Evolutionary conservation across 345 rosid genomes (phyloP).

Genomic region (Trapa bicornis): DNA sequence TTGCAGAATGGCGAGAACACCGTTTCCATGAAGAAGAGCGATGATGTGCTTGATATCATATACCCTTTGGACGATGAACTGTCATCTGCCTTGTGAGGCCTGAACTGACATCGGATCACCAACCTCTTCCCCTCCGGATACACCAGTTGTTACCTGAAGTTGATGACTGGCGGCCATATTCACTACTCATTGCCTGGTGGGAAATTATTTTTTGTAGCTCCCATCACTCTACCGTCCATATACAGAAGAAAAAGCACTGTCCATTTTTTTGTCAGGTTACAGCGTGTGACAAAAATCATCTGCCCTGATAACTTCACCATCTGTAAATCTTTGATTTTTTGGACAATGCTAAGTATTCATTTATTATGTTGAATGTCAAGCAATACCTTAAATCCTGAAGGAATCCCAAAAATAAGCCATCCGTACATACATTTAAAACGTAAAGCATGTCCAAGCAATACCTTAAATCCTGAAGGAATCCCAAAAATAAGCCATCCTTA

Average conservation of each 20-base stretch:
- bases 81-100: constrained; percentile 12
- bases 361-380: too few species aligned
- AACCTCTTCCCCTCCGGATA: constrained; percentile 3
- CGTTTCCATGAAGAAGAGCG: constrained; percentile 4
- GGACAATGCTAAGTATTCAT: too few species aligned
- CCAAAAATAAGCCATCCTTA: neutral
- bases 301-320: too few species aligned
- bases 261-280: neutral
- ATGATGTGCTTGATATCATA: constrained; percentile 14
- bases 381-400: too few species aligned
- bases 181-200: neutral
- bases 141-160: neutral
- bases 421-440: neutral
- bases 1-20: constrained; percentile 19
- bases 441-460: neutral
- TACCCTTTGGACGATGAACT: constrained; percentile 12
- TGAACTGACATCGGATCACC: constrained; percentile 15
- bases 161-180: neutral
- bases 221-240: neutral
- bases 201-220: neutral
- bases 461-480: too few species aligned
- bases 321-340: too few species aligned
- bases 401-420: neutral
- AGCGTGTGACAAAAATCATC: too few species aligned
- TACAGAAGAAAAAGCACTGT: too few species aligned